Evolutionary conservation across 108 stramenopile genomes (phyloP).

Genomic region (Skeletonema marinoi): DNA sequence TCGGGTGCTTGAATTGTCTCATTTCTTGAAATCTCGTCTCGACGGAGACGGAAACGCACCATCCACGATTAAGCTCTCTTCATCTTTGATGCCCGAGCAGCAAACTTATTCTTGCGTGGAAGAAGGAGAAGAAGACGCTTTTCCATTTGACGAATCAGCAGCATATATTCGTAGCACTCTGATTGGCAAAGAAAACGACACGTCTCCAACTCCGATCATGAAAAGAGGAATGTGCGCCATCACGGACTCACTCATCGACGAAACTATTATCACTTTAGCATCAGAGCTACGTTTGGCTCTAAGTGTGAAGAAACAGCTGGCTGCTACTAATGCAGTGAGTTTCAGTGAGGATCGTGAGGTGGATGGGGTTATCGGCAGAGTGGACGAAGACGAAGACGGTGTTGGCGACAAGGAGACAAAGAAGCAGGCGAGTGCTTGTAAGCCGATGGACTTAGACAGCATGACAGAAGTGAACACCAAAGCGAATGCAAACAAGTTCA

Average conservation of each 20-base stretch:
- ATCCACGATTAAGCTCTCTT: constrained; percentile 1
- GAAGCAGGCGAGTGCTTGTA: neutral
- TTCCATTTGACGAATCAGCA: constrained; percentile 21
- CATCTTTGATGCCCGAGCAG: neutral
- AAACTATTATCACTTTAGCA: constrained; percentile 42
- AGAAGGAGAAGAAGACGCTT: constrained; percentile 1
- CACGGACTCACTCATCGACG: constrained; percentile 49
- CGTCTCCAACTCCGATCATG: neutral
- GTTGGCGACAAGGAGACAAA: neutral
- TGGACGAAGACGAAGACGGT: neutral
- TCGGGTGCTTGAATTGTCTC: constrained; percentile 38
- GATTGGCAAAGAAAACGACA: neutral
- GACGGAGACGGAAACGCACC: neutral
- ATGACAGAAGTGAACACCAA: neutral
- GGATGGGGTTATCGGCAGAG: neutral
- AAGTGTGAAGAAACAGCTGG: constrained; percentile 35
- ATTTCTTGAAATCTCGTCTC: constrained; percentile 28
- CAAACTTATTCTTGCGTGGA: neutral
- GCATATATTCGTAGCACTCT: constrained; percentile 21
- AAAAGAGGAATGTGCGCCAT: constrained; percentile 30
- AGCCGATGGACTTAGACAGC: neutral
- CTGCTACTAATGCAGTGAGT: neutral
- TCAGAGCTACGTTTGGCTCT: constrained; percentile 27
- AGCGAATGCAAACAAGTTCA: constrained; percentile 53
- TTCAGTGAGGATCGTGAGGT: neutral